Evolutionary conservation across 2,329 filamentous ascomycete genomes (phyloP).

Genomic region (Ampelomyces quisqualis): DNA sequence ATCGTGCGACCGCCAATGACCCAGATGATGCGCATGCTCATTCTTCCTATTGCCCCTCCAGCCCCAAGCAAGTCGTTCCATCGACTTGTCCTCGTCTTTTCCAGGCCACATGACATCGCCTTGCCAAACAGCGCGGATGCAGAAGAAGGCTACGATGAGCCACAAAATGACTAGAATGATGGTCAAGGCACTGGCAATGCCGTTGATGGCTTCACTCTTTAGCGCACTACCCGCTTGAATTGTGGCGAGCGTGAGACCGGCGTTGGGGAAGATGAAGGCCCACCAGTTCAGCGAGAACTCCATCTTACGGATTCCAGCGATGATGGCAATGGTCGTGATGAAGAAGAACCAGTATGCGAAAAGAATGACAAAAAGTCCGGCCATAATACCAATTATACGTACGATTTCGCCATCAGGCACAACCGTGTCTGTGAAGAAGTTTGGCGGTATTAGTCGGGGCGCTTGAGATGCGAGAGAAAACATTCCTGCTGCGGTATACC

Average conservation of each 20-base stretch:
- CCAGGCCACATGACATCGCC: slow-evolving; percentile 59
- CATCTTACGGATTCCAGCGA: slow-evolving; percentile 46
- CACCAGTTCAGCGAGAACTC: slow-evolving; percentile 47
- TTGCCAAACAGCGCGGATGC: slow-evolving; percentile 53
- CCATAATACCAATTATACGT: slow-evolving; percentile 47
- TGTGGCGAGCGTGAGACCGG: slow-evolving; percentile 61
- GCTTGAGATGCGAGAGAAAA: slow-evolving; percentile 51
- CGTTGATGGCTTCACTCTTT: slow-evolving; percentile 55
- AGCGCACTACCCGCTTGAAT: slow-evolving; percentile 59
- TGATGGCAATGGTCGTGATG: slow-evolving; percentile 44
- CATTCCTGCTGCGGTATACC: slow-evolving; percentile 40
- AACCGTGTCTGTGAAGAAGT: slow-evolving; percentile 37
- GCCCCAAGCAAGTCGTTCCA: slow-evolving; percentile 29
- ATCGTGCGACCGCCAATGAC: too few relatives aligned
- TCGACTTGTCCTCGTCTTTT: slow-evolving; percentile 38
- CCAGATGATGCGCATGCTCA: not conserved
- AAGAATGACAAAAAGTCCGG: slow-evolving; percentile 51
- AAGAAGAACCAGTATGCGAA: slow-evolving; percentile 56
- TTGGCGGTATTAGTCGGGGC: slow-evolving; percentile 35
- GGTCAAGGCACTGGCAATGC: slow-evolving; percentile 57
- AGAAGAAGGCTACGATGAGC: slow-evolving; percentile 53
- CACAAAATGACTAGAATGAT: slow-evolving; percentile 58
- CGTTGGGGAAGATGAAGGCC: slow-evolving; percentile 68
- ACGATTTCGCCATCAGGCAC: slow-evolving; percentile 42
- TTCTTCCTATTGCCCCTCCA: slow-evolving; percentile 24